These are phyloP conservation scores for Arabis hirsuta DNA, from an alignment of 345 rosid species.

Conservation along the genomic window DNA sequence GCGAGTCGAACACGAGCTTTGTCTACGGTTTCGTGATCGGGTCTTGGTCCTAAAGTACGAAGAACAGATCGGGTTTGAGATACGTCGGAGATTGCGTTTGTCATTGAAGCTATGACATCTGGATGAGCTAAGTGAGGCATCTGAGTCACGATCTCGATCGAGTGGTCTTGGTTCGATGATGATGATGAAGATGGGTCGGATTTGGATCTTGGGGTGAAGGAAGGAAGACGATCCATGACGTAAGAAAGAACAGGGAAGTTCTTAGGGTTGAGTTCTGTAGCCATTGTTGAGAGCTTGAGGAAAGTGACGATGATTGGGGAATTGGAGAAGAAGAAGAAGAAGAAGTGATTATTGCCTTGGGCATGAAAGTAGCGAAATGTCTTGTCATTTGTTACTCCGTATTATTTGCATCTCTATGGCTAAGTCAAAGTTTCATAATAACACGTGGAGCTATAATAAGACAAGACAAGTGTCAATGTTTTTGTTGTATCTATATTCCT, in stretches of 20 bases:
- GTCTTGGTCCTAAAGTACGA: conserved; percentile 82
- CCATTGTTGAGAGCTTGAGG: conserved; percentile 20
- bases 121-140: conserved; percentile 77
- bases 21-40: conserved; percentile 92
- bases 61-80: conserved; percentile 84
- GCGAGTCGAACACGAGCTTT: conserved; percentile 59
- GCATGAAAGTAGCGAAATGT: conserved; percentile 15
- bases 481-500: too few species aligned
- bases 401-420: conserved; percentile 33
- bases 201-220: conserved; percentile 54
- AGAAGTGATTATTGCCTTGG: conserved; percentile 23
- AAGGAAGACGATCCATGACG: conserved; percentile 73
- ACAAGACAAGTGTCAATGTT: conserved; percentile 13
- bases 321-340: neutral
- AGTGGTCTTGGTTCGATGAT: conserved; percentile 9
- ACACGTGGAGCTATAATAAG: conserved; percentile 16
- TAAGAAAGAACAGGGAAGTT: conserved; percentile 84
- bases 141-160: conserved; percentile 47
- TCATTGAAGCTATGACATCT: conserved; percentile 74
- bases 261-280: conserved; percentile 67
- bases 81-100: conserved; percentile 69
- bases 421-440: conserved; percentile 32
- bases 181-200: conserved; percentile 47
- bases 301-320: neutral
- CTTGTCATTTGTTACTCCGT: conserved; percentile 6